Evolutionary conservation across 371 early-diverging fungal species (phyloP).

Genomic region (Saksenaea vasiformis): DNA sequence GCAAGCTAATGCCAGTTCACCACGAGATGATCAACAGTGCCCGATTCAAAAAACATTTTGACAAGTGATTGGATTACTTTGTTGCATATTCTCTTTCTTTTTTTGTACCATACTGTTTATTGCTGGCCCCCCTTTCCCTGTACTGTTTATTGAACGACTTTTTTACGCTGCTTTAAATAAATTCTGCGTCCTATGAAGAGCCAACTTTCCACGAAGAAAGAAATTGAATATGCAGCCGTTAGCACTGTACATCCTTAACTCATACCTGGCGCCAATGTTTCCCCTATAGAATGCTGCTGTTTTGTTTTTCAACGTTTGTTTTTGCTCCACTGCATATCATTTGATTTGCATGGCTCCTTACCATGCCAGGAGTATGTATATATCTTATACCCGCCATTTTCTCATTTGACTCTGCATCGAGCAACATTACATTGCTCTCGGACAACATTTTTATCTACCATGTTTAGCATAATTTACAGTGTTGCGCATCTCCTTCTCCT

Average conservation of each 20-base stretch:
- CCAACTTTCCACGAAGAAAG: too few species aligned
- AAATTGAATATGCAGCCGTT: too few species aligned
- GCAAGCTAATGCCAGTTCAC: slow-evolving; percentile 25
- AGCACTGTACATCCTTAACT: too few species aligned
- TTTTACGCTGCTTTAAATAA: too few species aligned
- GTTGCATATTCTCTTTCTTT: slow-evolving; percentile 5
- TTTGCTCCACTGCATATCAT: background rate
- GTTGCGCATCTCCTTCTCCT: background rate
- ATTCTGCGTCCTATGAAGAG: too few species aligned
- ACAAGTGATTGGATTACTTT: slow-evolving; percentile 8
- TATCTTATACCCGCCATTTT: slow-evolving; percentile 5
- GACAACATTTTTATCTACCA: background rate
- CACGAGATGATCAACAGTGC: slow-evolving; percentile 37
- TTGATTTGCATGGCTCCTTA: slow-evolving; percentile 1
- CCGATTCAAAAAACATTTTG: slow-evolving; percentile 60
- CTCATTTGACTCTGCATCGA: background rate
- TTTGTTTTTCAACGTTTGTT: background rate
- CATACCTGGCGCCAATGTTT: too few species aligned
- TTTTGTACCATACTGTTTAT: slow-evolving; percentile 6
- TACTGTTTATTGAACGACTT: background rate
- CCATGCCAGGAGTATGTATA: background rate
- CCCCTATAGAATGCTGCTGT: background rate
- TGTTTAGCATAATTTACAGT: background rate
- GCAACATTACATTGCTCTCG: slow-evolving; percentile 3
- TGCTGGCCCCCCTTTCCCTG: background rate